phyloP scores from a whole-genome alignment of 2,329 filamentous ascomycete species.

The Cercospora nicotianae region DNA sequence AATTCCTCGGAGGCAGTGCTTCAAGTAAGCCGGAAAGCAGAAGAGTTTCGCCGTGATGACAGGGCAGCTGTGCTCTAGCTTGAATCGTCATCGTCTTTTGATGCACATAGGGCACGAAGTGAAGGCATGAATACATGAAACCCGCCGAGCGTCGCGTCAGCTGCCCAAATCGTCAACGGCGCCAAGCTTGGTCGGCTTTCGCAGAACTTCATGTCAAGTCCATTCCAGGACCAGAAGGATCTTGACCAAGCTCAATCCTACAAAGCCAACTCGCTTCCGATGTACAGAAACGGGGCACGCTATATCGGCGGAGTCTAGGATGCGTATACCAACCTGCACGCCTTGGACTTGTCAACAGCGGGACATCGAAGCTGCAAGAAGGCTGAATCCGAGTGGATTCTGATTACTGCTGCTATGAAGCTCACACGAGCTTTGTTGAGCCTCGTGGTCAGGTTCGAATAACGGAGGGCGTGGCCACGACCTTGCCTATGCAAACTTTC shows the following conservation, averaged over 20 bases:
- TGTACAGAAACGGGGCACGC: too few species aligned
- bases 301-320: too few species aligned
- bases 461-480: too few species aligned
- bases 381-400: background rate
- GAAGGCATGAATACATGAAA: background rate
- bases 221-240: background rate
- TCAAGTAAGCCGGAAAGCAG: background rate
- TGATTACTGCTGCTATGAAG: background rate
- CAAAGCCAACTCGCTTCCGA: background rate
- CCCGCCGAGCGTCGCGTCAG: background rate
- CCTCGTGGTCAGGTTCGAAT: too few species aligned
- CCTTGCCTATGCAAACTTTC: too few species aligned
- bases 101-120: background rate
- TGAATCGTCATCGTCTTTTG: background rate
- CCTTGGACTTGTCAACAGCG: background rate
- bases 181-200: background rate
- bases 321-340: background rate
- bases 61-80: background rate
- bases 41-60: background rate
- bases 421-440: too few species aligned
- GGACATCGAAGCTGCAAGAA: background rate
- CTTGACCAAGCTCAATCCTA: background rate
- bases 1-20: background rate
- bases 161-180: background rate
- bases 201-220: background rate